Percentiles rank a stretch among this genome's conserved stretches.
These are phyloP conservation scores for Rhododendron mucronatum DNA, from an alignment of 148 eudicot genomes.

Conservation along the genomic window DNA sequence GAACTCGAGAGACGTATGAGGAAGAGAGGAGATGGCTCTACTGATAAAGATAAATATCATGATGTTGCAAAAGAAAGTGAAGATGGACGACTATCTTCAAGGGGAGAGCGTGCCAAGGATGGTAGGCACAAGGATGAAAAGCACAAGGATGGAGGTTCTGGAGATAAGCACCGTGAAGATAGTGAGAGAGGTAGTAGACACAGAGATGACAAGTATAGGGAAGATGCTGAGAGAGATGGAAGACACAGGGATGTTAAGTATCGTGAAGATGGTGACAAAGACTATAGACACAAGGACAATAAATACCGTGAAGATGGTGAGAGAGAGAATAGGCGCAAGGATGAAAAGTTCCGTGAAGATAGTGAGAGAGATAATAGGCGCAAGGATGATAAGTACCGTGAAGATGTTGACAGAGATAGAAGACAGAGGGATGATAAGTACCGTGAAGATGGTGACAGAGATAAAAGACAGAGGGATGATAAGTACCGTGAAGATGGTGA, in stretches of 20 bases:
- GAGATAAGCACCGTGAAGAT: constrained; percentile 42
- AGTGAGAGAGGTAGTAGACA: constrained; percentile 47
- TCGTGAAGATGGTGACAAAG: constrained; percentile 13
- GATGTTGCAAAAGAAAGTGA: constrained; percentile 47
- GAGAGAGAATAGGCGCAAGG: constrained; percentile 28
- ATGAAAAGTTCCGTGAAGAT: constrained; percentile 32
- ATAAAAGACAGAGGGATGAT: constrained; percentile 30
- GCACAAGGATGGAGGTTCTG: constrained; percentile 49
- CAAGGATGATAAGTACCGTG: constrained; percentile 17
- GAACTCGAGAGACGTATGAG: constrained; percentile 63
- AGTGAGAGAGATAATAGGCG: constrained; percentile 11
- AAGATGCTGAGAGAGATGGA: constrained; percentile 14
- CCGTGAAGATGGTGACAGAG: constrained; percentile 34
- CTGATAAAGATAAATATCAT: constrained; percentile 59
- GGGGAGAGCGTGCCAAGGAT: constrained; percentile 51
- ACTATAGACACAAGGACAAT: constrained; percentile 18
- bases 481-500: constrained; percentile 33
- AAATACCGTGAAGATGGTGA: constrained; percentile 30
- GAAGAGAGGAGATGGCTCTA: constrained; percentile 59
- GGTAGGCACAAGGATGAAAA: constrained; percentile 52
- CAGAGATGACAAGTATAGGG: constrained; percentile 30
- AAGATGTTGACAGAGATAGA: constrained; percentile 43
- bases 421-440: constrained; percentile 33
- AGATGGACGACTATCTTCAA: constrained; percentile 51
- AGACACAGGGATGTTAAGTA: constrained; percentile 15